Evolutionary conservation across 371 early-diverging fungal genomes (phyloP).

Genomic region (Saksenaea vasiformis): DNA sequence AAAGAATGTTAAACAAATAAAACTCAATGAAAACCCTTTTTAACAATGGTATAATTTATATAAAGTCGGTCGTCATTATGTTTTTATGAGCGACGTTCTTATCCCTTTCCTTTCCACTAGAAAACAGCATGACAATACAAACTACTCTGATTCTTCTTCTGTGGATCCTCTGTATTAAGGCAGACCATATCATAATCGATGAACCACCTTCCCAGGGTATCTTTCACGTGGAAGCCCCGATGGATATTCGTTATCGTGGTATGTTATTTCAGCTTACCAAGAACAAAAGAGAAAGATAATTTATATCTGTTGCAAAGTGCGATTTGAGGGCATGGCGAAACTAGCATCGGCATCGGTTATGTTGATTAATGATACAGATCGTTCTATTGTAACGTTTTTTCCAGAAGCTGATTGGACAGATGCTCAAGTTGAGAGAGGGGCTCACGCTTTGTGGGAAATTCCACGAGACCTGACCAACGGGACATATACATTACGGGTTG

Average conservation of each 20-base stretch:
- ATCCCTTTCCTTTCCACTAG: too few relatives aligned
- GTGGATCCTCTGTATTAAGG: background rate
- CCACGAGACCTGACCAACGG: slow-evolving; percentile 28
- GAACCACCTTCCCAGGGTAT: slow-evolving; percentile 21
- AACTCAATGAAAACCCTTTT: too few relatives aligned
- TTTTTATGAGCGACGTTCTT: too few relatives aligned
- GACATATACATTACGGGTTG: slow-evolving; percentile 26
- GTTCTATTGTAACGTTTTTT: slow-evolving; percentile 16
- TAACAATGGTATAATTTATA: too few relatives aligned
- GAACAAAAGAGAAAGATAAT: background rate
- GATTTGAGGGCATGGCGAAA: slow-evolving; percentile 40
- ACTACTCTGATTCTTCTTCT: background rate
- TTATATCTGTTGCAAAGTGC: slow-evolving; percentile 16
- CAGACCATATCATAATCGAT: slow-evolving; percentile 34
- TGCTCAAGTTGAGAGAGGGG: background rate
- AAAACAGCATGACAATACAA: background rate
- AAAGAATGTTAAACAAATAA: too few relatives aligned
- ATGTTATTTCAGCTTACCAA: slow-evolving; percentile 2
- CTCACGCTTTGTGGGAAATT: slow-evolving; percentile 29
- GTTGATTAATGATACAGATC: slow-evolving; percentile 14
- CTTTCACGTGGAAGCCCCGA: slow-evolving; percentile 17
- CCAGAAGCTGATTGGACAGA: slow-evolving; percentile 17
- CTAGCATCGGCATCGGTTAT: slow-evolving; percentile 25
- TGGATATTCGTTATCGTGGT: slow-evolving; percentile 40
- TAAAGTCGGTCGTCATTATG: too few relatives aligned